phyloP scores from a whole-genome alignment of 1,284 basidiomycete genomes.

The Butyriboletus appendiculatus region DNA sequence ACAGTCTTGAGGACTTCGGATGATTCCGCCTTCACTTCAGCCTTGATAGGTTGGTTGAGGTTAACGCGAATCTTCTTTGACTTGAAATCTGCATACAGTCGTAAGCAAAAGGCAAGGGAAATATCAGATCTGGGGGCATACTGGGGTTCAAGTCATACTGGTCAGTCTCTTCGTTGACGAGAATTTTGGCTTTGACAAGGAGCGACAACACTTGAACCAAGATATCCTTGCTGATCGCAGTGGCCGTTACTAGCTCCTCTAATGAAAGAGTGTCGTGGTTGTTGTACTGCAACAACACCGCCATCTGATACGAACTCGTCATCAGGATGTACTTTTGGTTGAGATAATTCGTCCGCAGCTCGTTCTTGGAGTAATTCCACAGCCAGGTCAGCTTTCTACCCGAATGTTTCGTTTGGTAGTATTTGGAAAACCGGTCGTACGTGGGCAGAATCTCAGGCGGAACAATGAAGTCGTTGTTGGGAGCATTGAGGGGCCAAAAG shows the following conservation, averaged over 20 bases:
- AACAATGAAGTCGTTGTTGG: constrained; percentile 85
- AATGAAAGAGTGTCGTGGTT: constrained; percentile 82
- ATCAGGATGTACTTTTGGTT: constrained; percentile 96
- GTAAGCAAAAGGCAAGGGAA: neutral
- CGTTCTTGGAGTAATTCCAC: constrained; percentile 98
- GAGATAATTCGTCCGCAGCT: constrained; percentile 90
- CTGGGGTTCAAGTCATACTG: constrained; percentile 94
- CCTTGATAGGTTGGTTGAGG: constrained; percentile 92
- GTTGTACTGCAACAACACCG: constrained; percentile 95
- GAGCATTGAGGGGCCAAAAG: constrained; percentile 93
- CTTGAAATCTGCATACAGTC: constrained; percentile 73
- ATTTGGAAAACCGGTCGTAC: constrained; percentile 91
- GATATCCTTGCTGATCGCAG: constrained; percentile 82
- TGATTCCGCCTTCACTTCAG: constrained; percentile 92
- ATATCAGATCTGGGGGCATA: constrained; percentile 30
- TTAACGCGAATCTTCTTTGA: constrained; percentile 97
- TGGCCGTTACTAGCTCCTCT: constrained; percentile 81
- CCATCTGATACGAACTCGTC: constrained; percentile 95
- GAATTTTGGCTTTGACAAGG: constrained; percentile 88
- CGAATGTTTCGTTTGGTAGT: constrained; percentile 93
- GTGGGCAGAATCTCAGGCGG: constrained; percentile 86
- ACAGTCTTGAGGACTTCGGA: constrained; percentile 93
- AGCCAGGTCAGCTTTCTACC: constrained; percentile 97
- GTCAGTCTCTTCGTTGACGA: constrained; percentile 83
- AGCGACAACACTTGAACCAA: constrained; percentile 83